phyloP scores from a whole-genome alignment of 208 protist genomes.

The Crithidia thermophila region DNA sequence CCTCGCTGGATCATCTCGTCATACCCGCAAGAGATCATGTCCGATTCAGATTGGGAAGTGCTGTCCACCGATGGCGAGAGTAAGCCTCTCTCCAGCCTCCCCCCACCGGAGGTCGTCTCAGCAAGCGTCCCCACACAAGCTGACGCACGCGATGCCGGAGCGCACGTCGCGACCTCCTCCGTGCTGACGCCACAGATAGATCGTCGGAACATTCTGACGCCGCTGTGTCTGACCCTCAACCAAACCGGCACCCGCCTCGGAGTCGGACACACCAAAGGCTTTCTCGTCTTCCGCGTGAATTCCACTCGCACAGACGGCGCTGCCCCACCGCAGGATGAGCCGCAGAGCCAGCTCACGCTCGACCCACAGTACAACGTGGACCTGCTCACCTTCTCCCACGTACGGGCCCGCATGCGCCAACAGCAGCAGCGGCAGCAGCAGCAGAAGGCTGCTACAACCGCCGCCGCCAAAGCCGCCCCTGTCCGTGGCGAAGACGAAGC shows the following conservation, averaged over 20 bases:
- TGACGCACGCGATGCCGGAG: not conserved
- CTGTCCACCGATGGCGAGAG: constrained; percentile 16
- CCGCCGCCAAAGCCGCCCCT: not conserved
- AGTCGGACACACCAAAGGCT: constrained; percentile 71
- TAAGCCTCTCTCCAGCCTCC: no score
- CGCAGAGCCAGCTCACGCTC: constrained; percentile 28
- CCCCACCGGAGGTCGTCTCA: not conserved
- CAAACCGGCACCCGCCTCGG: constrained; percentile 66
- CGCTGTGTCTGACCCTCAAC: constrained; percentile 64
- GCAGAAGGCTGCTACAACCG: not conserved
- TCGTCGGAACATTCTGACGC: constrained; percentile 15
- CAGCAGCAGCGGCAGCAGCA: constrained; percentile 15
- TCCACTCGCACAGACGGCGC: not conserved
- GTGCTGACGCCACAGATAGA: not conserved
- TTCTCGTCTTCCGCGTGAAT: constrained; percentile 62
- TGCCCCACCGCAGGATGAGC: no score
- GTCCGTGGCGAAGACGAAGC: not conserved
- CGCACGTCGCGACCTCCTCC: not conserved
- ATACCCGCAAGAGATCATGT: constrained; percentile 11
- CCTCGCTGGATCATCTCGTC: not conserved
- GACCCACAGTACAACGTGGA: constrained; percentile 49
- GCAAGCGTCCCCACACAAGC: not conserved
- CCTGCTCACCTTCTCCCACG: constrained; percentile 28
- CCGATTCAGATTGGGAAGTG: constrained; percentile 36
- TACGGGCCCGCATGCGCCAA: constrained; percentile 26